Evolutionary conservation across 225 moss, liverwort and hornwort species (phyloP), one percentile per base, ranked within the genome.

Genomic region (Polytrichum commune): DNA sequence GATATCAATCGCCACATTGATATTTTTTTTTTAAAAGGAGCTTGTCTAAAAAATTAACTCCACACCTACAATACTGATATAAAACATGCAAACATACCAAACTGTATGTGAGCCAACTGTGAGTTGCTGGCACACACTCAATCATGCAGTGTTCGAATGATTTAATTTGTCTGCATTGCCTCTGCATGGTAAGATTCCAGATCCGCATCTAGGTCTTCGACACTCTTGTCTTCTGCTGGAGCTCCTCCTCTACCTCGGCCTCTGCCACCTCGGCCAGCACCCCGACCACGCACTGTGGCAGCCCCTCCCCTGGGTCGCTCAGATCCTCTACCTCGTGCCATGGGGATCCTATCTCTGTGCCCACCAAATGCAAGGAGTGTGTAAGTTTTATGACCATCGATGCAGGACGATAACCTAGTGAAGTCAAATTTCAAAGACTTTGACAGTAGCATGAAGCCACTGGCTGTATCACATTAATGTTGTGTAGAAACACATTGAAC

Each of bases 81-180:
- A 46, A 46, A 46, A 46, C 46, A 46, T 46, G 16, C 46, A 46
- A 46, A 46, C 46, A 2, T 46, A 46, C 46, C 46, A 46, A 46
- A 46, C 46, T 46, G 46, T 46, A 46, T 46, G 46, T 46, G 46
- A 46, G 46, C 46, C 46, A 46, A 46, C 46, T 4, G 16, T 16
- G 0, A 46, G 24, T 55, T 69, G 9, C 27, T 57, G 56, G 19
- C 69, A 16, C 66, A 46, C 46, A 46, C 46, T 46, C 56, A 55
- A 29, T 8, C 20, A 19, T 33, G 20, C 19, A 33, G 58, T 3
- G 1, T 46, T 46, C 53, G 8, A 46, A 22, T 27, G 46, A 46
- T 70, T 79, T 74, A 88, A 60, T 82, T 84, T 60, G 84, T 88
- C 77, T 88, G 85, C 88, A 88, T 88, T 1, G 88, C 88, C 60